These are phyloP conservation scores for Trifolium repens DNA, from an alignment of 306 rosid species.

Conservation along the genomic window DNA sequence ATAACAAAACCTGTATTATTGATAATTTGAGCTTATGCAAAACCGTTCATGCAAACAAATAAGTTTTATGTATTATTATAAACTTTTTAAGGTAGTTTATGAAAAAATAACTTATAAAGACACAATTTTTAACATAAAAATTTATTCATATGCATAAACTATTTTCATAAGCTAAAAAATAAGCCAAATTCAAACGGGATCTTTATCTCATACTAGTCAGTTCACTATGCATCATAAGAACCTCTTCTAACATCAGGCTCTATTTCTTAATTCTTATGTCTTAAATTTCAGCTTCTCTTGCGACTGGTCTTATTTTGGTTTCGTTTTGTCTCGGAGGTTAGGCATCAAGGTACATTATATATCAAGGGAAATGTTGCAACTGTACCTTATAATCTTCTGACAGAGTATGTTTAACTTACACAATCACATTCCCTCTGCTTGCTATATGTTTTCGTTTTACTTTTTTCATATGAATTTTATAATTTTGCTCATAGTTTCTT, in stretches of 20 bases:
- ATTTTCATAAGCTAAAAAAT: too few relatives aligned
- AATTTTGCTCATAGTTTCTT: background rate
- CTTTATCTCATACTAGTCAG: too few relatives aligned
- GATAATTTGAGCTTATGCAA: too few relatives aligned
- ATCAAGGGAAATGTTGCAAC: background rate
- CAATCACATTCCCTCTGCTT: background rate
- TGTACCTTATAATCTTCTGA: background rate
- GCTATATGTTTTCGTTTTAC: slow-evolving; percentile 4
- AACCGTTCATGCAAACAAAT: too few relatives aligned
- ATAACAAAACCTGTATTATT: background rate
- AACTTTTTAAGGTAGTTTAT: too few relatives aligned
- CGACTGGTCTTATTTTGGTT: background rate
- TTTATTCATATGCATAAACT: too few relatives aligned
- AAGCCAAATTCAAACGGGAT: too few relatives aligned
- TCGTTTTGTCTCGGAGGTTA: background rate
- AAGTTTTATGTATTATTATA: too few relatives aligned
- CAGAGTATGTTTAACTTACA: background rate
- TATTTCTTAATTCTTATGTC: background rate
- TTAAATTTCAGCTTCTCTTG: background rate
- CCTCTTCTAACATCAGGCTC: background rate
- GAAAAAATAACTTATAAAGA: too few relatives aligned
- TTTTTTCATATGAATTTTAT: background rate
- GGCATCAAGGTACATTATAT: background rate
- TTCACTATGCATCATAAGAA: background rate
- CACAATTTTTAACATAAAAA: too few relatives aligned